Base-by-base conservation (phyloP, 352 stramenopile genomes). In the Phytophthora foliorum region DNA sequence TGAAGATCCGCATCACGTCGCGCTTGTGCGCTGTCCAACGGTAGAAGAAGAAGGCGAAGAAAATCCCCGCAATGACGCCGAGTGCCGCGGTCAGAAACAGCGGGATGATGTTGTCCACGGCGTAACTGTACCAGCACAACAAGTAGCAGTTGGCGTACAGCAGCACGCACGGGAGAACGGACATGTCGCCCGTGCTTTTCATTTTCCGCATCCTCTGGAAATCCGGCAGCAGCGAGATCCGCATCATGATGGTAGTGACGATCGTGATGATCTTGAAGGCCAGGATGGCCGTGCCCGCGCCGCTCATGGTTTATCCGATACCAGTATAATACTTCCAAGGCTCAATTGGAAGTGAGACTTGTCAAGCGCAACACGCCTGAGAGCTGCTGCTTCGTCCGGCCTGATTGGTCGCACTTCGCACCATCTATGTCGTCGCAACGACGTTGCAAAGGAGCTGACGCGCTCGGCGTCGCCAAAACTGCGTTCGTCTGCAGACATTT, bases 1-100 rank as follows among this genome's bases (percentile, higher is more conserved):
- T 22, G 45, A 72, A 75, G n/a, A 74, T 29, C 24, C 57, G 74
- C 58, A 71, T 65, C 44, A 82, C 58, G 34, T 67, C 58, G 6
- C 44, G 57, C 38, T 77, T 71, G 63, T 77, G 63, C 5, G 46
- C 49, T 24, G 61, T 74, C 56, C 58, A 86, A 21, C 57, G 57
- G 48, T 82, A 85, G 51, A 72, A 86, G 48, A 84, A 63, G 27
- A 55, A 62, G 17, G 82, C 59, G 63, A 80, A 75, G n/a, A 74
- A 51, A 3, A 61, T 39, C 19, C 71, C 75, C 4, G 75, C 54
- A 31, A 78, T 46, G 19, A 68, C 61, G 1, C 77, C 80, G 6
- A 85, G 56, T 13, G 67, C 53, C 14, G 69, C 74, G 13, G 74
- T 84, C 21, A 72, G 49, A 32, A 84, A 80, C 5, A 86, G 63